Evolutionary conservation across 2,329 filamentous ascomycete genomes (phyloP), one percentile per base, ranked within the genome.

Genomic region (Exophiala xenobiotica): DNA sequence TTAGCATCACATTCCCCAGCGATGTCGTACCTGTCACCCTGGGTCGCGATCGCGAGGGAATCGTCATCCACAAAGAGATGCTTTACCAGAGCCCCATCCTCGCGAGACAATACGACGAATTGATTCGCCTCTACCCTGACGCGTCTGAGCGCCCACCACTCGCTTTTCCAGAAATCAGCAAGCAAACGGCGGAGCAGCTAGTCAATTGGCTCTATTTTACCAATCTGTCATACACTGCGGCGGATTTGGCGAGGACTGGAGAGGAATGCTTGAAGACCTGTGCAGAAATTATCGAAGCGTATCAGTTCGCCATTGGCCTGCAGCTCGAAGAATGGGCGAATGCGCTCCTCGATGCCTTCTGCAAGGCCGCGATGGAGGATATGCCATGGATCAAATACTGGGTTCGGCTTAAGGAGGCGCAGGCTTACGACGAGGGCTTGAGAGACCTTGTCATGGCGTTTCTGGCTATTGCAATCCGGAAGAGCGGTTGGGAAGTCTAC

Each of bases 201-300:
- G 20, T 40, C 3, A 40, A 40, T n/a, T 40, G 38, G 38, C 38
- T 40, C 8, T 40, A 40, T 20, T 40, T 40, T 22, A 23, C n/a
- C 38, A 40, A 9, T 12, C 11, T 40, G 8, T 20, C 38, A 5
- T 40, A 40, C 19, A 22, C 19, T 23, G 4, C 19, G 2, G 19
- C 38, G 23, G 38, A 40, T 9, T 8, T 40, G 9, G 4, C 7
- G 12, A 40, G 14, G 7, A 12, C 7, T n/a, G 19, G 20, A 22
- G 38, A 40, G 4, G 38, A 40, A 23, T 18, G 38, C n/a, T 12
- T 24, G 11, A 20, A 22, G 7, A 23, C 23, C 12, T 18, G 38
- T 20, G 12, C 38, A 3, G 38, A 40, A 23, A 40, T 40, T 24
- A 20, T 40, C 38, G 20, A 40, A n/a, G 38, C 38, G 7, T 40